These are phyloP conservation scores for Tetracladium setigerum DNA, from an alignment of 495 filamentous ascomycete species.

Conservation along the genomic window DNA sequence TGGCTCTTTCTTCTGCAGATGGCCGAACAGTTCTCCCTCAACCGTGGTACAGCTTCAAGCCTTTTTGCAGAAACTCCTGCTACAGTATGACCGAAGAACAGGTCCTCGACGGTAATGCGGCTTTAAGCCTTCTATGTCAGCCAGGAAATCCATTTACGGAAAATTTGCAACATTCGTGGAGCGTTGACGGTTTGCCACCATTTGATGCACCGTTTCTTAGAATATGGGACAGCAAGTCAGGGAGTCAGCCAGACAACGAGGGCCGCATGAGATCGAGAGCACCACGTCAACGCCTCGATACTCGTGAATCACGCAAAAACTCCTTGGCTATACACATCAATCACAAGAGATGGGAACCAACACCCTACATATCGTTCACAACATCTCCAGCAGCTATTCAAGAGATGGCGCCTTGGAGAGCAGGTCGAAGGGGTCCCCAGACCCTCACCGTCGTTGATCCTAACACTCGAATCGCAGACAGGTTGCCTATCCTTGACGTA, in stretches of 20 bases:
- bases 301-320: conserved; percentile 7
- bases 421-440: conserved; percentile 6
- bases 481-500: conserved; percentile 12
- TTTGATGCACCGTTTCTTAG: conserved; percentile 15
- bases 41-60: neutral
- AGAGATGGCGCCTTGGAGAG: conserved; percentile 5
- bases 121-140: neutral
- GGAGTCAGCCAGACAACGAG: conserved; percentile 7
- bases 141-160: neutral
- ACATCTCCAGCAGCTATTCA: conserved; percentile 6
- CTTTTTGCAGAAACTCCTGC: neutral
- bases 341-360: conserved; percentile 11
- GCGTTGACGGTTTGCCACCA: neutral
- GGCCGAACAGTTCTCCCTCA: neutral
- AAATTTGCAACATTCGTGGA: neutral
- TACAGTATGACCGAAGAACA: neutral
- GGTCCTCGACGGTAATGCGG: neutral
- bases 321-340: conserved; percentile 13
- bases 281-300: conserved; percentile 7
- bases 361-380: conserved; percentile 17
- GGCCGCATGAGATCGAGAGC: conserved; percentile 13
- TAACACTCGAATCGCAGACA: conserved; percentile 9
- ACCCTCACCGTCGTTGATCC: conserved; percentile 14
- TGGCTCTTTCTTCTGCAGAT: neutral
- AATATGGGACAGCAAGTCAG: conserved; percentile 9